Evolutionary conservation across 2,329 filamentous ascomycete genomes (phyloP).

Genomic region (Fusarium humuli): DNA sequence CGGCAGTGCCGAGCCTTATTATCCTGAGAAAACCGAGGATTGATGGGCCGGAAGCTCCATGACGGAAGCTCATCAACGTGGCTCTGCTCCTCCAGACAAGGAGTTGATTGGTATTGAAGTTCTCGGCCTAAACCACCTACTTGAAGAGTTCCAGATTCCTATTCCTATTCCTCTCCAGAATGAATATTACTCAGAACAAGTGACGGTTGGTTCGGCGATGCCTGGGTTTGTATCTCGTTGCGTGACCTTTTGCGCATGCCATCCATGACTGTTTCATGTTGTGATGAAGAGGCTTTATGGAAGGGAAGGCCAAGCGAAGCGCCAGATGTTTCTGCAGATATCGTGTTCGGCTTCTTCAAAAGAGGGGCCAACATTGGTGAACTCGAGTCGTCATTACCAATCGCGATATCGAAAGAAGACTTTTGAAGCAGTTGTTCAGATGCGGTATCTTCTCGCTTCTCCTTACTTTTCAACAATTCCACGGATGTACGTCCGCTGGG

Average conservation of each 20-base stretch:
- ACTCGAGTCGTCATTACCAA: constrained; percentile 36
- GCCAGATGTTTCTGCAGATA: not conserved
- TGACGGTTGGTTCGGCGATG: not conserved
- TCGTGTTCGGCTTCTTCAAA: not conserved
- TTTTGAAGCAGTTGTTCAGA: constrained; percentile 45
- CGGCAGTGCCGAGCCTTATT: not conserved
- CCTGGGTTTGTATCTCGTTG: not conserved
- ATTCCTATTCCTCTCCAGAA: constrained; percentile 33
- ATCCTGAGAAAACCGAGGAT: constrained; percentile 6
- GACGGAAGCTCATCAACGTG: constrained; percentile 46
- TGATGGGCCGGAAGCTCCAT: constrained; percentile 28
- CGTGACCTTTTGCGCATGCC: not conserved
- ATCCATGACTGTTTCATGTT: not conserved
- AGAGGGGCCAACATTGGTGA: constrained; percentile 35
- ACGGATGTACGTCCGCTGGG: constrained; percentile 49
- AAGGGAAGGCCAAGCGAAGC: not conserved
- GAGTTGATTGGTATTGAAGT: constrained; percentile 21
- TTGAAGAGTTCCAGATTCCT: constrained; percentile 32
- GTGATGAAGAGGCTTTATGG: not conserved
- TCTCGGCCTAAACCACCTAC: constrained; percentile 24
- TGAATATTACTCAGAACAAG: constrained; percentile 11
- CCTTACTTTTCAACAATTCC: constrained; percentile 32
- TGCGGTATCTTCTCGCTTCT: constrained; percentile 2
- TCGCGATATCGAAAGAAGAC: constrained; percentile 24
- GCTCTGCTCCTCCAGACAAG: constrained; percentile 38